Evolutionary conservation across 2,329 filamentous ascomycete species (phyloP), one percentile per base, ranked within the genome.

Genomic region (Aspergillus ruber): DNA sequence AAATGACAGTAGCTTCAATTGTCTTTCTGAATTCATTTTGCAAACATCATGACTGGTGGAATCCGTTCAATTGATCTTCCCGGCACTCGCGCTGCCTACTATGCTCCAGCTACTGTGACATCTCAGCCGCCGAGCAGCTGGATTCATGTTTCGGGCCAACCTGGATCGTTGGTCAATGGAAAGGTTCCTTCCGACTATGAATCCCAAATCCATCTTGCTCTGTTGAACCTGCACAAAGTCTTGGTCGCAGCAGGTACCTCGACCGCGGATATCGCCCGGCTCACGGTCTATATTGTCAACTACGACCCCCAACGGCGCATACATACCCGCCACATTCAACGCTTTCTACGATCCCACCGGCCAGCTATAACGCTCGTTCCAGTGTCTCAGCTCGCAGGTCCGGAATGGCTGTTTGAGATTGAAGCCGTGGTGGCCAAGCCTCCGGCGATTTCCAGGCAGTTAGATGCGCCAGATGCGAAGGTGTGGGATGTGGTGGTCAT

Each of bases 311-410:
- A 51, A 3, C 56, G 65, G 2, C 62, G 69, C 4, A 59, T 61
- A 20, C 73, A 75, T 50, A 55, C 62, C 0, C 60, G 60, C 6
- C 68, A 62, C 43, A 48, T 75, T 6, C 61, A 71, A 35, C 20
- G 38, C 6, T 59, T 53, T 4, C 45, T 57, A 3, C 54, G 52
- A 2, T 55, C 59, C 2, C 72, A 74, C 54, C 64, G 69, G 3
- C 73, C 73, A 0, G 66, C 68, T 13, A 68, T 69, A 10, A 74
- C 71, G 0, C 56, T 76, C 3, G 63, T 74, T 0, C 71, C 74
- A 2, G 72, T 75, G 4, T 54, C 63, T 0, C 52, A 63, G 29
- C 62, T 77, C 3, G 73, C 72, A 0, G 53, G 58, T 1, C 62
- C 71, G 2, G 55, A 54, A 3, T 71, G 65, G 60, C 57, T 72